Evolutionary conservation across 1,284 basidiomycete species (phyloP).

Genomic region (Chondrostereum purpureum): DNA sequence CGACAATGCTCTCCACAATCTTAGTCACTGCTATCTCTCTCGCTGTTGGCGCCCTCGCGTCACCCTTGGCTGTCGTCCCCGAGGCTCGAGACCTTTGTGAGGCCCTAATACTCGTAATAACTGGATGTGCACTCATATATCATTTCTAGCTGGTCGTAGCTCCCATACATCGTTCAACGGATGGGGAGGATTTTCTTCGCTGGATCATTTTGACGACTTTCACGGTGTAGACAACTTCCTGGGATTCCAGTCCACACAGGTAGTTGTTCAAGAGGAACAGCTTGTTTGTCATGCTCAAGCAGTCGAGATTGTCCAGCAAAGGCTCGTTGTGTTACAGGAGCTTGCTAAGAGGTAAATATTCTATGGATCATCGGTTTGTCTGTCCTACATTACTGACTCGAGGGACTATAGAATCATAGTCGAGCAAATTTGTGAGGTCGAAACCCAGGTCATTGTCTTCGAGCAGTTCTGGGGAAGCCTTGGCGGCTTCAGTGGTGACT

Average conservation of each 20-base stretch:
- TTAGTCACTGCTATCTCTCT: background rate
- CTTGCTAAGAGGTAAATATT: slow-evolving; percentile 29
- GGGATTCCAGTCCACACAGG: background rate
- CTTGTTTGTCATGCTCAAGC: slow-evolving; percentile 31
- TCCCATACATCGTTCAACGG: slow-evolving; percentile 15
- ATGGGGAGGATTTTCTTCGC: slow-evolving; percentile 13
- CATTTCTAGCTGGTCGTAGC: slow-evolving; percentile 7
- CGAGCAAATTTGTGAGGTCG: slow-evolving; percentile 25
- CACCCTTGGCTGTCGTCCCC: background rate
- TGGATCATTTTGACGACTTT: slow-evolving; percentile 16
- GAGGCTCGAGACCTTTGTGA: background rate
- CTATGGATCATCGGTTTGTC: background rate
- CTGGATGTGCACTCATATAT: background rate
- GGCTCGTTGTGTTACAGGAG: slow-evolving; percentile 34
- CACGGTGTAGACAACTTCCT: slow-evolving; percentile 1
- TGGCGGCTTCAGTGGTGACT: slow-evolving; percentile 19
- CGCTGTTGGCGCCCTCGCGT: background rate
- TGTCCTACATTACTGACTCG: too few relatives aligned
- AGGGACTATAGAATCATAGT: slow-evolving; percentile 26
- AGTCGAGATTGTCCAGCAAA: slow-evolving; percentile 33
- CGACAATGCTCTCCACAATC: background rate
- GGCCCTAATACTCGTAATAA: slow-evolving; percentile 1
- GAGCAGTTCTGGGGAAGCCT: slow-evolving; percentile 22
- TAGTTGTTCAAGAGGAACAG: slow-evolving; percentile 16
- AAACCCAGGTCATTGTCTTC: slow-evolving; percentile 25